Base-by-base conservation (phyloP, 2,329 filamentous ascomycete species). In the Rugonectria rugulosa region DNA sequence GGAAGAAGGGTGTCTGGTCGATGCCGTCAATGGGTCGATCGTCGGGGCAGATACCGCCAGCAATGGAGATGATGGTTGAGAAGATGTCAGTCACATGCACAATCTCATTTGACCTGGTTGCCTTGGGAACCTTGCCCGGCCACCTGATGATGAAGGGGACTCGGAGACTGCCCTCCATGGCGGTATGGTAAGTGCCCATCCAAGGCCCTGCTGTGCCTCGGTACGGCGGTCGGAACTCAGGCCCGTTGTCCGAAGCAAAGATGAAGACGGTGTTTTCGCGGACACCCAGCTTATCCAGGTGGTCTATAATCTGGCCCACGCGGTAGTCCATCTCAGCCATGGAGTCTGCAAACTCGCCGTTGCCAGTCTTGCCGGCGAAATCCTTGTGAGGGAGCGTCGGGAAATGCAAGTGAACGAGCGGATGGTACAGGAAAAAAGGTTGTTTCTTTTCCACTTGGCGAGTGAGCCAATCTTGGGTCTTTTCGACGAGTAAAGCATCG, bases 191-290 rank as follows among this genome's bases (percentile, higher is more conserved):
- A 0, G 72, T 74, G 1, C 72, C 72, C 0, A 66, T 63, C 72
- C 71, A 74, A 0, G 70, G 70, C 0, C 72, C 71, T 0, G 71
- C 72, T 0, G 71, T 73, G 1, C 71, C 71, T 0, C 55, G 61
- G 38, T 72, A 72, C 0, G 71, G 71, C 1, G 61, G 53, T 14
- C 72, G 53, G 29, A 74, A 74, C 48, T 73, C 72, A 0, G 72
- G 71, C 0, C 72, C 72, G 9, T 74, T 73, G 56, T 74, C 72
- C 0, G 72, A 73, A 1, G 71, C 69, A 37, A 74, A 74, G 11
- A 74, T 70, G 60, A 73, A 47, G 7, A 72, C 62, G 0, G 70
- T 73, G 24, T 73, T 73, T 0, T 71, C 66, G 1, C 65, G 50
- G 2, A 70, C 45, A 0, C 65, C 68, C 2, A 72, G 55, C 1